Evolutionary conservation across 306 rosid species (phyloP).

Genomic region (Fragaria ananassa): DNA sequence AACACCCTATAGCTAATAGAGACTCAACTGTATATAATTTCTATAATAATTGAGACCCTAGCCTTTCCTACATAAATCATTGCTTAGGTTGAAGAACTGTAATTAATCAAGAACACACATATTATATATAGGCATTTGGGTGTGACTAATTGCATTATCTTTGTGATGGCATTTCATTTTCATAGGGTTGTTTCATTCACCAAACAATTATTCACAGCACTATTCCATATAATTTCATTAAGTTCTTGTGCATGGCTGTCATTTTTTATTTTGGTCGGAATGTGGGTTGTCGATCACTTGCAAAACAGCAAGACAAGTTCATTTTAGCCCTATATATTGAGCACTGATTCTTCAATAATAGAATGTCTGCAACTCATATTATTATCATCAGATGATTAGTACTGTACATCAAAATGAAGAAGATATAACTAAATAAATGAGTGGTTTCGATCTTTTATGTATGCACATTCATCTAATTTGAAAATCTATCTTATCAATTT

Average conservation of each 20-base stretch:
- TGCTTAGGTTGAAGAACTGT: not conserved
- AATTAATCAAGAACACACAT: not conserved
- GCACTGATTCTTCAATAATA: conserved; percentile 27
- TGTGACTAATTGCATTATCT: not conserved
- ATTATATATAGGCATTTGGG: not conserved
- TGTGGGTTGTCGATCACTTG: not conserved
- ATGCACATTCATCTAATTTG: not conserved
- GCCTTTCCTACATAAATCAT: not conserved
- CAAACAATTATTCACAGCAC: not conserved
- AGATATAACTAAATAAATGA: not conserved
- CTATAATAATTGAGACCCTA: not conserved
- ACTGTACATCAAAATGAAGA: not conserved
- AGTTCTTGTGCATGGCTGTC: not conserved
- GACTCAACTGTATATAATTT: not conserved
- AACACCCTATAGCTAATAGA: not conserved
- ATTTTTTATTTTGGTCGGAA: not conserved
- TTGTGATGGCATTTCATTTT: not conserved
- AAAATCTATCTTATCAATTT: not conserved
- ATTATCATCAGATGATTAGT: not conserved
- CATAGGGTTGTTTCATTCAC: not conserved
- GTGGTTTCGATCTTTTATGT: not conserved
- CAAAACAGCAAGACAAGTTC: conserved; percentile 6
- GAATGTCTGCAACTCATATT: not conserved
- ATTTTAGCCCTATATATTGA: not conserved
- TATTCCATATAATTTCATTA: not conserved